phyloP scores from a whole-genome alignment of 1,284 basidiomycete genomes.

The Polyporus tsugae region DNA sequence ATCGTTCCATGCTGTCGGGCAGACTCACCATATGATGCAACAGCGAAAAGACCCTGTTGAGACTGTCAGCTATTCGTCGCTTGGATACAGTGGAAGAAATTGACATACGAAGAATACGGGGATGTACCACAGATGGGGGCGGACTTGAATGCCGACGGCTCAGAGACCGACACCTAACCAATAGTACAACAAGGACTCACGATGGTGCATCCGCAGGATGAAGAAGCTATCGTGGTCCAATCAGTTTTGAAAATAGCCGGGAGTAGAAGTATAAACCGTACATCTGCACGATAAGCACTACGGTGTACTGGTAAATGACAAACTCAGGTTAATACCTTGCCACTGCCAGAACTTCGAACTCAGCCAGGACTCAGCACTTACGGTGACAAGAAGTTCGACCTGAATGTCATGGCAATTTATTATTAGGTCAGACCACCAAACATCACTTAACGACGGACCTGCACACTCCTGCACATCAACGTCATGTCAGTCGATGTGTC shows the following conservation, averaged over 20 bases:
- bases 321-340: background rate
- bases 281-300: conserved; percentile 30
- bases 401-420: background rate
- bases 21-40: conserved; percentile 26
- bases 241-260: background rate
- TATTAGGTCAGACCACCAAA: background rate
- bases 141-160: conserved; percentile 16
- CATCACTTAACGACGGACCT: conserved; percentile 13
- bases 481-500: background rate
- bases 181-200: conserved; percentile 10
- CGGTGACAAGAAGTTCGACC: conserved; percentile 26
- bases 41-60: conserved; percentile 17
- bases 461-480: conserved; percentile 20
- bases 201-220: conserved; percentile 26
- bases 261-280: background rate
- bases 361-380: background rate
- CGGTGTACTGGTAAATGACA: conserved; percentile 16
- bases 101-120: conserved; percentile 19
- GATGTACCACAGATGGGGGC: conserved; percentile 28
- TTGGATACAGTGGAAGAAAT: background rate
- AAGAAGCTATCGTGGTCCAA: conserved; percentile 20
- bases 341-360: background rate
- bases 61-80: background rate
- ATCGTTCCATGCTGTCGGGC: background rate
- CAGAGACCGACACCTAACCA: background rate